phyloP scores from a whole-genome alignment of 2,329 filamentous ascomycete genomes.

The Decorospora gaudefroyi region DNA sequence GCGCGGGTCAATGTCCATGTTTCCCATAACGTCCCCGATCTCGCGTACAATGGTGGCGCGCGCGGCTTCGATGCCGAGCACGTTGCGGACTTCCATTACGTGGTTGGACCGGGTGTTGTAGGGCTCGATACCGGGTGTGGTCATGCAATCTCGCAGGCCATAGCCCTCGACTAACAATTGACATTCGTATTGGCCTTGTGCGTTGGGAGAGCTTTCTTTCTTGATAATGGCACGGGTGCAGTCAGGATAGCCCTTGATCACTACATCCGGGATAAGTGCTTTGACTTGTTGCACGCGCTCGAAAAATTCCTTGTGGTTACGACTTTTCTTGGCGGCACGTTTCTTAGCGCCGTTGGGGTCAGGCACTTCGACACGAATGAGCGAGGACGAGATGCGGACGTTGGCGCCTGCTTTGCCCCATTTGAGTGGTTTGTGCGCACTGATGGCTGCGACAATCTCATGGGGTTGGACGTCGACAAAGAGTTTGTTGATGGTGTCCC shows the following conservation, averaged over 20 bases:
- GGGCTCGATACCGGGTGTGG: constrained; percentile 86
- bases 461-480: constrained; percentile 75
- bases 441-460: constrained; percentile 78
- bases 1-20: constrained; percentile 94
- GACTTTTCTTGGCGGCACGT: constrained; percentile 33
- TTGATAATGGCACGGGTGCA: constrained; percentile 87
- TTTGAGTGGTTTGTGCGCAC: constrained; percentile 81
- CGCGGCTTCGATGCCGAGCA: constrained; percentile 94
- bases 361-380: constrained; percentile 74
- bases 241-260: constrained; percentile 87
- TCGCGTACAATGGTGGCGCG: constrained; percentile 85
- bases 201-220: constrained; percentile 69
- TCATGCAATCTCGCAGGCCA: constrained; percentile 86
- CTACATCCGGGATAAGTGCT: constrained; percentile 77
- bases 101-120: constrained; percentile 77
- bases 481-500: constrained; percentile 75
- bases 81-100: constrained; percentile 83
- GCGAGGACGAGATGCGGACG: constrained; percentile 40
- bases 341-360: constrained; percentile 48
- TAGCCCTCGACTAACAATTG: constrained; percentile 86
- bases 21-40: constrained; percentile 85
- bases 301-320: constrained; percentile 65
- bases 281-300: constrained; percentile 84
- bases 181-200: constrained; percentile 63
- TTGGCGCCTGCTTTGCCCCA: constrained; percentile 68